Percentiles rank a stretch among this genome's conserved stretches.
Evolutionary conservation across 2,329 filamentous ascomycete species (phyloP).

Genomic region (Diplocarpon rosae): DNA sequence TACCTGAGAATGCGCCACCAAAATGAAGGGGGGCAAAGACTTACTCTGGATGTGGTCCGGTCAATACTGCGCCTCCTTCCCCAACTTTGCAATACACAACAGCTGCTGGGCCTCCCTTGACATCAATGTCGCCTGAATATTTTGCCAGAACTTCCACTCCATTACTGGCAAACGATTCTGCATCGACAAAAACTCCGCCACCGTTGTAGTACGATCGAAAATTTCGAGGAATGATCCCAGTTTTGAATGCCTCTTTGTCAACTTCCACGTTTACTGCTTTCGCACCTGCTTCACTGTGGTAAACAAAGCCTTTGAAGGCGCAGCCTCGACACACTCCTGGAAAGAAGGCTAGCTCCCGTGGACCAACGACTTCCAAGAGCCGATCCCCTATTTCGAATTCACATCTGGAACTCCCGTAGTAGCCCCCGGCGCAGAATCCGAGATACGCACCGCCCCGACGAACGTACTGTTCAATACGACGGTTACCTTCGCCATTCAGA

Average conservation of each 20-base stretch:
- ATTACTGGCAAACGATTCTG: conserved; percentile 44
- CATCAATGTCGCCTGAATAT: conserved; percentile 63
- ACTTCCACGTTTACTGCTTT: conserved; percentile 59
- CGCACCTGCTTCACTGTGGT: conserved; percentile 78
- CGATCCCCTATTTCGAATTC: conserved; percentile 86
- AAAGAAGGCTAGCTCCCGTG: conserved; percentile 78
- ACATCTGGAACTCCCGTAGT: conserved; percentile 71
- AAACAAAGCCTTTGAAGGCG: conserved; percentile 83
- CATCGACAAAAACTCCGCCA: conserved; percentile 84
- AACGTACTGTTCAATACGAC: conserved; percentile 74
- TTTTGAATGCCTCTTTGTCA: conserved; percentile 44
- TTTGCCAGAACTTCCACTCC: conserved; percentile 74
- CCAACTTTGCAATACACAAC: conserved; percentile 76
- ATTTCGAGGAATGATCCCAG: conserved; percentile 41
- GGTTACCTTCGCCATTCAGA: conserved; percentile 81
- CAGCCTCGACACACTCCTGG: conserved; percentile 76
- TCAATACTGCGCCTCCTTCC: conserved; percentile 67
- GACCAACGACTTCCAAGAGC: conserved; percentile 73
- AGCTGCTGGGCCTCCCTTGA: conserved; percentile 69
- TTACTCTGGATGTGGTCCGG: conserved; percentile 87
- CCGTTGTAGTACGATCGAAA: conserved; percentile 88
- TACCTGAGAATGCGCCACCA: not conserved
- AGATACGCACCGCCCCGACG: conserved; percentile 76
- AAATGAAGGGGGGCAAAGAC: conserved; percentile 20
- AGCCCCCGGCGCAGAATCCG: conserved; percentile 88